These are phyloP conservation scores for Amanita thiersii DNA, from an alignment of 768 basidiomycete species.

Conservation along the genomic window DNA sequence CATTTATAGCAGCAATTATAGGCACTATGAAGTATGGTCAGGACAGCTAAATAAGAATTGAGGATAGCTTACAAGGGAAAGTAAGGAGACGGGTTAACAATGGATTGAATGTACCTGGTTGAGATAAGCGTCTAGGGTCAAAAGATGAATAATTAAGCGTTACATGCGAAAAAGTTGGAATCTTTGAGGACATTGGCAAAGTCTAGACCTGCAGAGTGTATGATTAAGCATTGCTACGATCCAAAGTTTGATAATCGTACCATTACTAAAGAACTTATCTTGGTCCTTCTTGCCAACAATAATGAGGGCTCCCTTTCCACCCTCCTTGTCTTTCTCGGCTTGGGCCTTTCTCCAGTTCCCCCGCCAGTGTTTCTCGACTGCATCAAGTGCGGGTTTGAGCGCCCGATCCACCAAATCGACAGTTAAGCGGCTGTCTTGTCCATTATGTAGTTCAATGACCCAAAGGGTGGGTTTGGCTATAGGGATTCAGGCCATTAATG, in stretches of 20 bases:
- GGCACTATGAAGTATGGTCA: constrained; percentile 44
- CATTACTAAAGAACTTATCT: constrained; percentile 88
- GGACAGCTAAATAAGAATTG: not conserved
- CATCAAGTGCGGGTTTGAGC: constrained; percentile 62
- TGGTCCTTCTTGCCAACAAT: constrained; percentile 69
- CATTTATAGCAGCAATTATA: constrained; percentile 72
- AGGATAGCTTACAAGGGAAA: constrained; percentile 55
- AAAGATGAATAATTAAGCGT: constrained; percentile 12
- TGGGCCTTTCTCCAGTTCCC: constrained; percentile 37
- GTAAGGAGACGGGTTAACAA: constrained; percentile 59
- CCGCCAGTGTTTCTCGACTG: constrained; percentile 68
- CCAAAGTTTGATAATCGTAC: constrained; percentile 22
- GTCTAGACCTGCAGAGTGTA: constrained; percentile 45
- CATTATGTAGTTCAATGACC: constrained; percentile 79
- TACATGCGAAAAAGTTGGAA: constrained; percentile 61
- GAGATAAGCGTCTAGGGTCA: constrained; percentile 5
- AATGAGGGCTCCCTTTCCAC: constrained; percentile 62
- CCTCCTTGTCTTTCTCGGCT: constrained; percentile 35
- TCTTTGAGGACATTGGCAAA: constrained; percentile 43
- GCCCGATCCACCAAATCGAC: constrained; percentile 47
- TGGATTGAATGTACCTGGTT: constrained; percentile 65
- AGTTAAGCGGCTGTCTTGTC: constrained; percentile 65
- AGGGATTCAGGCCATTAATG: not conserved
- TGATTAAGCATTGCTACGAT: not conserved
- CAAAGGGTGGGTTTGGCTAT: constrained; percentile 55